Evolutionary conservation across 176 grass and related monocot species (phyloP).

Genomic region (Cocos nucifera): DNA sequence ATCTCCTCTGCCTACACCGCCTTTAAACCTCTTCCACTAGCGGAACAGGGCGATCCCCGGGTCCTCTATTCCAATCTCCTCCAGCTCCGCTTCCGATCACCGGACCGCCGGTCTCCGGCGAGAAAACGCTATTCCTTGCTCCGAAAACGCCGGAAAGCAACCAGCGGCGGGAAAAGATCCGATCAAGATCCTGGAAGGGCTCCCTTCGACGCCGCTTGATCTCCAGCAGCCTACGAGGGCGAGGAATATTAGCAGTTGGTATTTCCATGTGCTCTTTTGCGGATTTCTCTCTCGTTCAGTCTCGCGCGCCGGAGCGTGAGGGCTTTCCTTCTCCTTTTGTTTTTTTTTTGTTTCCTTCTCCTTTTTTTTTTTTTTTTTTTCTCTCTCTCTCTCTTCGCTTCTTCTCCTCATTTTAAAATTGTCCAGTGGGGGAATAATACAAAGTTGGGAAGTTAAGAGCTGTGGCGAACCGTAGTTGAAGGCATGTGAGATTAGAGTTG

Average conservation of each 20-base stretch:
- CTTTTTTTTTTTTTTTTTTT: too few species aligned
- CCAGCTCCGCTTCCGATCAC: constrained; percentile 29
- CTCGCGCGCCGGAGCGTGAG: too few species aligned
- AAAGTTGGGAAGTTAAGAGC: too few species aligned
- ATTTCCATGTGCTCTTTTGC: too few species aligned
- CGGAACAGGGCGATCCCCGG: constrained; percentile 25
- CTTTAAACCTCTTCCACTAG: background rate
- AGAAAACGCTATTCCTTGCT: constrained; percentile 6
- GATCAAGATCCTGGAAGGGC: background rate
- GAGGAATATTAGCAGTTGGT: background rate
- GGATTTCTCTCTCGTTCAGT: too few species aligned
- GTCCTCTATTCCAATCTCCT: constrained; percentile 27
- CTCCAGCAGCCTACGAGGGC: background rate
- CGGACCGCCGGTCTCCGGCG: background rate
- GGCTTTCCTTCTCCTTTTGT: too few species aligned
- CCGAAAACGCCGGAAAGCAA: background rate
- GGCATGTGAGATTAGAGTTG: too few species aligned
- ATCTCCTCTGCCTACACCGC: background rate
- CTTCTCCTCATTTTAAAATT: too few species aligned
- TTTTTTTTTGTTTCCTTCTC: too few species aligned
- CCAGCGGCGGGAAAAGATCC: background rate
- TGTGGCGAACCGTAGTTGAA: too few species aligned
- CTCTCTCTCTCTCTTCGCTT: too few species aligned
- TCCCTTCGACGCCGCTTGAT: background rate
- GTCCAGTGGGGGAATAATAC: too few species aligned